Conservation (phyloP, 2,329 filamentous ascomycete species). For the Exutisphaerella laricina region DNA sequence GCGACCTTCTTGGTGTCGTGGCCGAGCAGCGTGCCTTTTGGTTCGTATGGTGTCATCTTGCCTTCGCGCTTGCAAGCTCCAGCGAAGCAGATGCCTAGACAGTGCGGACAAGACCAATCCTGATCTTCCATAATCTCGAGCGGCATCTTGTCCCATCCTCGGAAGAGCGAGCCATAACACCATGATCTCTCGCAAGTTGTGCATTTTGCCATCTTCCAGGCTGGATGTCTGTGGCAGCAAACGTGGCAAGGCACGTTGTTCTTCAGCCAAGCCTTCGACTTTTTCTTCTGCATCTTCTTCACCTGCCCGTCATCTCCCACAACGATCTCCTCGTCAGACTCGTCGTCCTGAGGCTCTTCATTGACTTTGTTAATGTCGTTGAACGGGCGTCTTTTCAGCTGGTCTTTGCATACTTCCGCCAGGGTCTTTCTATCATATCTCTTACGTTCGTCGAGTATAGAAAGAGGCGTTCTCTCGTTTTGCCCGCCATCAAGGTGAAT, state of each 20-base stretch:
- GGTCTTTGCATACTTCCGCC: constrained; percentile 90
- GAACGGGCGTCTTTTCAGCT: constrained; percentile 72
- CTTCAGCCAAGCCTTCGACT: constrained; percentile 45
- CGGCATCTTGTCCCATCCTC: constrained; percentile 87
- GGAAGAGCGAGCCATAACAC: constrained; percentile 88
- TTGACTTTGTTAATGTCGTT: constrained; percentile 67
- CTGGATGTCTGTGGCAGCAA: constrained; percentile 71
- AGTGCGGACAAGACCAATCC: constrained; percentile 85
- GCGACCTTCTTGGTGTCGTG: constrained; percentile 88
- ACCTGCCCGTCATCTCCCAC: constrained; percentile 59
- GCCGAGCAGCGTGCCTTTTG: constrained; percentile 79
- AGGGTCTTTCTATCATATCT: constrained; percentile 68
- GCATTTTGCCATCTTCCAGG: constrained; percentile 80
- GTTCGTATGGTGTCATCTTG: constrained; percentile 72
- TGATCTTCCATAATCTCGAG: constrained; percentile 73
- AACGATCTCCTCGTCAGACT: constrained; percentile 50
- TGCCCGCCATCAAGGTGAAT: constrained; percentile 65
- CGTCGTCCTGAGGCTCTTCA: constrained; percentile 37
- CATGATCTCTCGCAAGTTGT: constrained; percentile 70
- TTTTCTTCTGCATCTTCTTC: constrained; percentile 60
- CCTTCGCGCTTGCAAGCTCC: constrained; percentile 65
- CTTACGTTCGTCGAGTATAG: constrained; percentile 64
- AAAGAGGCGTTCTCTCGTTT: constrained; percentile 59
- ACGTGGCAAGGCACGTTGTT: constrained; percentile 66
- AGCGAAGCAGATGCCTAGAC: constrained; percentile 80